Conservation (phyloP, 768 basidiomycete species). For the Termitomyces titanicus region DNA sequence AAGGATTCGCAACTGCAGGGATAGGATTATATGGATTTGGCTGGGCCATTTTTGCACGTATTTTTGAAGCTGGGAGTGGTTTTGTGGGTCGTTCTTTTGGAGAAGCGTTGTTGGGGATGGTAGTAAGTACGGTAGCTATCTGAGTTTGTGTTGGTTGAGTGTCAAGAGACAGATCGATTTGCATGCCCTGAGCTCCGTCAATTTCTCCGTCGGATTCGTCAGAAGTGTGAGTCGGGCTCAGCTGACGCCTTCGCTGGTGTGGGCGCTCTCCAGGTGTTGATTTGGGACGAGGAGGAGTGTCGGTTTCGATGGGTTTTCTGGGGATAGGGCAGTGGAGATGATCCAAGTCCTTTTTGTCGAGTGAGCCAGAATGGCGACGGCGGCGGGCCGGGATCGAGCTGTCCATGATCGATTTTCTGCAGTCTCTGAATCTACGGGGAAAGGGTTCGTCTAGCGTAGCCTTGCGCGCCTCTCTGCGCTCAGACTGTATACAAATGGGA, state of each 20-base stretch:
- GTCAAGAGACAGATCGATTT: constrained; percentile 23
- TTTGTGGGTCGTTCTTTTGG: constrained; percentile 53
- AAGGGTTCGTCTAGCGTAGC: background rate
- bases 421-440: background rate
- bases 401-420: constrained; percentile 14
- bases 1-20: constrained; percentile 58
- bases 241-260: constrained; percentile 41
- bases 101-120: constrained; percentile 21
- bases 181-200: constrained; percentile 25
- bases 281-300: constrained; percentile 67
- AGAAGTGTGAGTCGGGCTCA: constrained; percentile 35
- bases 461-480: background rate
- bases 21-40: constrained; percentile 40
- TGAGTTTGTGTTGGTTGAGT: constrained; percentile 5
- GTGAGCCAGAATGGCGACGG: constrained; percentile 63
- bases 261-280: constrained; percentile 69
- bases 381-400: constrained; percentile 39
- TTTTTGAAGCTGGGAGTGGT: constrained; percentile 54
- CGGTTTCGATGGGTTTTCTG: constrained; percentile 18
- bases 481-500: background rate
- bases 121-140: constrained; percentile 16
- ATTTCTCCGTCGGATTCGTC: constrained; percentile 29
- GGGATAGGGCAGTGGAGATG: constrained; percentile 22
- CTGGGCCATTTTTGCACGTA: constrained; percentile 44
- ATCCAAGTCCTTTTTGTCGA: constrained; percentile 27